Percentiles rank a stretch among this genome's conserved stretches.
phyloP scores from a whole-genome alignment of 208 protist genomes.

The Trypanosomatidae sp. region DNA sequence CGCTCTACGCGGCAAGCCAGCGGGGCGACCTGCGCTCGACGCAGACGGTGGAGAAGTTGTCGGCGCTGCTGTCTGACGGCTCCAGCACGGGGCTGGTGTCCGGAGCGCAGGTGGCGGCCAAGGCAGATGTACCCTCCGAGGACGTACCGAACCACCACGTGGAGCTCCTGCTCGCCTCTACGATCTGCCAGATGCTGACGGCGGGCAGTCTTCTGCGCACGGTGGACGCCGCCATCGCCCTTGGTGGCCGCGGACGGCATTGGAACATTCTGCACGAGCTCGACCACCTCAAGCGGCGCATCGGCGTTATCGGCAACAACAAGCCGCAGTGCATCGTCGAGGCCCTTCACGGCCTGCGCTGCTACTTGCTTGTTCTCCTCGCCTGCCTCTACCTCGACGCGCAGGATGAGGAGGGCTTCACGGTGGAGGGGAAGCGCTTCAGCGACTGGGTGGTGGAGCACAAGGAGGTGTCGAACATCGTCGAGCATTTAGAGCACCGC shows the following conservation, averaged over 20 bases:
- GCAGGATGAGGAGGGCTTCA: conserved; percentile 26
- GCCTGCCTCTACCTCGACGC: conserved; percentile 80
- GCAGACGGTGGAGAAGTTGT: conserved; percentile 37
- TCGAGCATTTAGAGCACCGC: conserved; percentile 64
- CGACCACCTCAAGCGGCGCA: conserved; percentile 64
- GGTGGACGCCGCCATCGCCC: conserved; percentile 59
- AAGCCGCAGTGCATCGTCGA: conserved; percentile 59
- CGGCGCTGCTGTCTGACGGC: conserved; percentile 42
- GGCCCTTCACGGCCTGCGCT: conserved; percentile 61
- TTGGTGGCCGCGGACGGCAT: conserved; percentile 60
- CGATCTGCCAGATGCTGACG: conserved; percentile 88
- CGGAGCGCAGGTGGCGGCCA: conserved; percentile 42
- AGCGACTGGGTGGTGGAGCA: conserved; percentile 62
- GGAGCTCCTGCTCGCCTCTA: conserved; percentile 76
- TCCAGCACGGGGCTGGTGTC: conserved; percentile 31
- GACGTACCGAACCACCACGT: conserved; percentile 58
- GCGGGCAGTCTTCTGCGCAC: conserved; percentile 72
- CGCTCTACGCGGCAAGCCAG: conserved; percentile 60
- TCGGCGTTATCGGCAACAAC: conserved; percentile 37
- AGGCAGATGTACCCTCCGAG: conserved; percentile 19
- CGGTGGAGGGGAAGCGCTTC: conserved; percentile 37
- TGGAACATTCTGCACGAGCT: conserved; percentile 84
- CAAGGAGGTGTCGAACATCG: conserved; percentile 77
- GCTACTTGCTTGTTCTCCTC: conserved; percentile 86
- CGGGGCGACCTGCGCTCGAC: conserved; percentile 45